Percentiles rank a stretch among this genome's conserved stretches.
These are phyloP conservation scores for Deinandra increscens DNA, from an alignment of 129 eudicot species.

Conservation along the genomic window DNA sequence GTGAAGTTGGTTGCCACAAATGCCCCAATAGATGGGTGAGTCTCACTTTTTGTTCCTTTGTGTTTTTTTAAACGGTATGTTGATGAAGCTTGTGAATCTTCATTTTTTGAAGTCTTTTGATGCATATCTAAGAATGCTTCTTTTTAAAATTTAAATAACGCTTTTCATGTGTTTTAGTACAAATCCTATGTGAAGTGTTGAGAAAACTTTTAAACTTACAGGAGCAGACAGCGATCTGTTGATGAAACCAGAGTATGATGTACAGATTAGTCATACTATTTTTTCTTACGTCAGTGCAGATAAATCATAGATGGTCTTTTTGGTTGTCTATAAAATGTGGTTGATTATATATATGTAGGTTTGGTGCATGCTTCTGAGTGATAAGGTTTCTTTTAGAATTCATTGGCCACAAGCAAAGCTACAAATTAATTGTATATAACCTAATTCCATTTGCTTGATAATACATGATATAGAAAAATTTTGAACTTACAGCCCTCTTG, in stretches of 20 bases:
- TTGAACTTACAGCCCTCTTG: not conserved
- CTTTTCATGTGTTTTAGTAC: conserved; percentile 38
- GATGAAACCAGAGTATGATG: conserved; percentile 73
- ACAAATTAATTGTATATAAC: conserved; percentile 70
- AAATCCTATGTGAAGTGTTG: conserved; percentile 69
- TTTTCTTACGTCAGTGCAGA: not conserved
- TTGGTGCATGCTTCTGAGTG: conserved; percentile 98
- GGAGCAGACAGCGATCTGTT: conserved; percentile 72
- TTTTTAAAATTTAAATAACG: conserved; percentile 11
- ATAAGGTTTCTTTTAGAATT: conserved; percentile 89
- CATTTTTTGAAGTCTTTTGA: not conserved
- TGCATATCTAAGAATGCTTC: not conserved
- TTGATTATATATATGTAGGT: conserved; percentile 48
- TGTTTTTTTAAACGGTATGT: not conserved
- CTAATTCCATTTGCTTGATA: conserved; percentile 2
- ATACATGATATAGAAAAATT: not conserved
- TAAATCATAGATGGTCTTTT: not conserved
- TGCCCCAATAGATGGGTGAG: conserved; percentile 88
- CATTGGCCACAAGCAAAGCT: conserved; percentile 97
- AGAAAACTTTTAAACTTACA: conserved; percentile 81
- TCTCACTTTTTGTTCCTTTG: not conserved
- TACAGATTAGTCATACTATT: conserved; percentile 57
- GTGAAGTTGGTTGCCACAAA: conserved; percentile 62
- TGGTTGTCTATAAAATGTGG: conserved; percentile 18
- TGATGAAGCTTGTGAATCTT: not conserved